Conservation (phyloP, 208 protist species). For the Phytomonas sp. region DNA sequence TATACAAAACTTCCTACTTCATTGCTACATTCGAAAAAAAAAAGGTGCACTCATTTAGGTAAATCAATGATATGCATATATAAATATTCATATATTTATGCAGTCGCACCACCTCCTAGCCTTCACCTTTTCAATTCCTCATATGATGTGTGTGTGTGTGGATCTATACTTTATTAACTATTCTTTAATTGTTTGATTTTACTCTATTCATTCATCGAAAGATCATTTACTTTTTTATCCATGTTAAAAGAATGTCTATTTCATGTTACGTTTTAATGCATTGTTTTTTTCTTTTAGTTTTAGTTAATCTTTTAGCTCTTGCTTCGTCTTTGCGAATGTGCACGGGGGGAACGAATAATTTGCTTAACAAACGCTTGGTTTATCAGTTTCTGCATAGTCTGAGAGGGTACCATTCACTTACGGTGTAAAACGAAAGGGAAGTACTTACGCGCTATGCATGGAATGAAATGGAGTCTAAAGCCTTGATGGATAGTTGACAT, state of each 20-base stretch:
- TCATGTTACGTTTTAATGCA: too few relatives aligned
- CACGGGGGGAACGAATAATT: background rate
- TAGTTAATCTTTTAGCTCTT: too few relatives aligned
- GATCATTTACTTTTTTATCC: slow-evolving; percentile 1
- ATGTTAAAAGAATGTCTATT: too few relatives aligned
- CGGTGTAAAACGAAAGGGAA: too few relatives aligned
- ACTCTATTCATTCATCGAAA: background rate
- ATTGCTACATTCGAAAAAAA: too few relatives aligned
- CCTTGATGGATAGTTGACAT: background rate
- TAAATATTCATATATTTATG: too few relatives aligned
- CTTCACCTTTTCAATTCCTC: background rate
- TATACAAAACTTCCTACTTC: too few relatives aligned
- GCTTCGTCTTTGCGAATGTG: too few relatives aligned
- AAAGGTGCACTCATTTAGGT: too few relatives aligned
- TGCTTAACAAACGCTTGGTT: background rate
- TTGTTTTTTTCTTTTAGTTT: too few relatives aligned
- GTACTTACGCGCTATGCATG: too few relatives aligned
- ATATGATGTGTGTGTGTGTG: background rate
- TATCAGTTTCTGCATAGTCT: background rate
- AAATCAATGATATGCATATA: too few relatives aligned
- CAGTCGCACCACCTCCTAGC: background rate
- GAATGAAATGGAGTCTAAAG: background rate
- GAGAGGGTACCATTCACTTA: background rate
- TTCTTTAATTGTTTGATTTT: background rate
- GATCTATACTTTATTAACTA: background rate